These are phyloP conservation scores for Vinca minor DNA, from an alignment of 257 asterid species.

Conservation along the genomic window DNA sequence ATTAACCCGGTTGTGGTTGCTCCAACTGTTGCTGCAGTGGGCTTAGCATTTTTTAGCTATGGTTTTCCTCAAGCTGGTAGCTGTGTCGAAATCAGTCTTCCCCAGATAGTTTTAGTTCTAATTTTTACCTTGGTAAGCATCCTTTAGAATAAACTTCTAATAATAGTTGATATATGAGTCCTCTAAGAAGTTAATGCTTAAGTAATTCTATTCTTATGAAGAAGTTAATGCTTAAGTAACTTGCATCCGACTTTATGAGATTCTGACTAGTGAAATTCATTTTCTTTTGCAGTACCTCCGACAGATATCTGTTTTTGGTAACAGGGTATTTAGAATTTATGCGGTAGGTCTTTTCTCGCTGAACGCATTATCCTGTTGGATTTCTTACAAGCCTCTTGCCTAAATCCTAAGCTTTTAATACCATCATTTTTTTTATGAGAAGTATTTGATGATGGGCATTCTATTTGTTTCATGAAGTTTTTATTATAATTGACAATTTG, in stretches of 20 bases:
- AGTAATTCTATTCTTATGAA: not conserved
- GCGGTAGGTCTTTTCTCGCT: conserved; percentile 43
- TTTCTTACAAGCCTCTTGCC: not conserved
- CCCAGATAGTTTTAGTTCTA: conserved; percentile 73
- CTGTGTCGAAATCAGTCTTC: conserved; percentile 89
- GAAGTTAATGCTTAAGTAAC: no score
- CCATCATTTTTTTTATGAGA: not conserved
- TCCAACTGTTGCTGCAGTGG: conserved; percentile 83
- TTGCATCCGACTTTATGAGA: not conserved
- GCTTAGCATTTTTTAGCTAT: conserved; percentile 87
- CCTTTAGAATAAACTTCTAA: conserved; percentile 8
- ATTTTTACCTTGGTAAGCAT: conserved; percentile 80
- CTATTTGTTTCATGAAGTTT: conserved; percentile 3
- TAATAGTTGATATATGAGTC: not conserved
- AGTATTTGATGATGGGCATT: not conserved
- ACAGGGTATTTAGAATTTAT: conserved; percentile 66
- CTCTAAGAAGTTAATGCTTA: not conserved
- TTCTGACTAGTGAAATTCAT: not conserved
- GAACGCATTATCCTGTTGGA: not conserved
- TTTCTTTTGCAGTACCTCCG: conserved; percentile 67
- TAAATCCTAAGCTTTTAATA: not conserved
- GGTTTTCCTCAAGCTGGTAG: conserved; percentile 99
- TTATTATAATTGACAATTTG: not conserved
- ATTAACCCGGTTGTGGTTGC: conserved; percentile 96
- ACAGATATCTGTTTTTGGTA: conserved; percentile 70